Evolutionary conservation across 2,329 filamentous ascomycete species (phyloP), one percentile per base, ranked within the genome.

Genomic region (Epichloe scottii): DNA sequence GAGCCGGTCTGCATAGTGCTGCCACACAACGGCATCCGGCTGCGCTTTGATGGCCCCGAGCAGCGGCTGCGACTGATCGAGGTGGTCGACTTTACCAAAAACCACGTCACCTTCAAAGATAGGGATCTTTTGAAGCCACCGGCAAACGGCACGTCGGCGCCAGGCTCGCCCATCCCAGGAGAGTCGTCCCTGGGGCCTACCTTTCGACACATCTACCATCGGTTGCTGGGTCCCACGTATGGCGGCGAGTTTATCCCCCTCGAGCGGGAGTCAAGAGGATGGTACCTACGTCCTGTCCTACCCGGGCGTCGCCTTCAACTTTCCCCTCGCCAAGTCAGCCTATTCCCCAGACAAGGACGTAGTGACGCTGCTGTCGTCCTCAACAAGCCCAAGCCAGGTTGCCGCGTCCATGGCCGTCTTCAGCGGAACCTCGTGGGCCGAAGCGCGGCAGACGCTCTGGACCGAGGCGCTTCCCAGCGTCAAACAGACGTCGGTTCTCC

Each of bases 241-340:
- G 87, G 87, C 1, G 93, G 93, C 56, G 93, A 98, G 71, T 98
- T 91, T 62, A 77, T 95, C 38, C 77, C 81, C 87, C 1, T 62
- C 71, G 1, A 73, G 71, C 3, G 69, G 74, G 37, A 50, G 34
- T 34, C 70, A 73, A 41, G 73, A 75, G 11, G 72, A 74, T 14
- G 90, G 90, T 15, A 85, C 81, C 21, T 98, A 97, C 63, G 82
- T 95, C 35, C 73, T 98, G 35, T 97, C 91, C 2, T 98, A 96
- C 68, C 90, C 91, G 1, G 93, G 93, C 0, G 82, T 98, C 33
- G 89, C 91, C 0, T 96, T 97, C 64, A 90, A 86, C 38, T 98
- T 98, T 57, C 82, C 88, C 0, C 73, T 97, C 33, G 77, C 83
- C 47, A 72, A 79, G 52, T 82, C 85, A 1, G 79, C 82, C 21